Evolutionary conservation across 139 green algal genomes (phyloP).

Genomic region (Tetradesmus obliquus): DNA sequence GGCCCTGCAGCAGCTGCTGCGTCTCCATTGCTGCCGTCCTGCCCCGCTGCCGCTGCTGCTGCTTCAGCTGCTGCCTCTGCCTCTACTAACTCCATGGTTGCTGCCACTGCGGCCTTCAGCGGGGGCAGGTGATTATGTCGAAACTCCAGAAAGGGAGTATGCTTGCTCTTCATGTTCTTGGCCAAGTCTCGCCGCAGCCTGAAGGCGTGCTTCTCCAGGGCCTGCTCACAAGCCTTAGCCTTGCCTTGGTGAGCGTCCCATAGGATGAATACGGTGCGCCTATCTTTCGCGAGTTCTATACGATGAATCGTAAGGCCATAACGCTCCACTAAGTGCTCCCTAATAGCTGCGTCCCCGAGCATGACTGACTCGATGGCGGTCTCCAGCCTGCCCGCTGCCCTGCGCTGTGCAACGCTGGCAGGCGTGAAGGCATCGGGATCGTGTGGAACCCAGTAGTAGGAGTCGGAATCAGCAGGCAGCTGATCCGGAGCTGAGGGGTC

Average conservation of each 20-base stretch:
- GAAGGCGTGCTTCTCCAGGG: slow-evolving; percentile 28
- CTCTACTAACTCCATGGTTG: not conserved
- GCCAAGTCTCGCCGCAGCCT: slow-evolving; percentile 18
- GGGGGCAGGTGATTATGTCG: slow-evolving; percentile 22
- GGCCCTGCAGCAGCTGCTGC: not conserved
- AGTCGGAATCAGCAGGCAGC: not conserved
- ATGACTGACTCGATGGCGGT: slow-evolving; percentile 30
- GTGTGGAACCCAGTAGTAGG: slow-evolving; percentile 21
- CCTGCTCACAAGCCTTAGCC: not conserved
- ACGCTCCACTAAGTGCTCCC: slow-evolving; percentile 14
- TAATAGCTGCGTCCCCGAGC: slow-evolving; percentile 6
- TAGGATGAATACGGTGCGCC: slow-evolving; percentile 4
- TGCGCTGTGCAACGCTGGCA: not conserved
- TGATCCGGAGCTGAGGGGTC: not conserved
- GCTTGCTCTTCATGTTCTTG: slow-evolving; percentile 5
- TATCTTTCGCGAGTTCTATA: not conserved
- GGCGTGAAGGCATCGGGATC: not conserved
- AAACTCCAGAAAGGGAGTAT: slow-evolving; percentile 32
- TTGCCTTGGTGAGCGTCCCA: slow-evolving; percentile 7
- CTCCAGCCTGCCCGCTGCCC: slow-evolving; percentile 11
- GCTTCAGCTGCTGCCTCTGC: slow-evolving; percentile 17
- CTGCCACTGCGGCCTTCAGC: slow-evolving; percentile 6
- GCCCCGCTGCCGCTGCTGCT: not conserved
- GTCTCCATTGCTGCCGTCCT: not conserved
- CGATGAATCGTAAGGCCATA: slow-evolving; percentile 29